These are phyloP conservation scores for Trichopus zeylanicus DNA, from an alignment of 116 monocot species.

Conservation along the genomic window DNA sequence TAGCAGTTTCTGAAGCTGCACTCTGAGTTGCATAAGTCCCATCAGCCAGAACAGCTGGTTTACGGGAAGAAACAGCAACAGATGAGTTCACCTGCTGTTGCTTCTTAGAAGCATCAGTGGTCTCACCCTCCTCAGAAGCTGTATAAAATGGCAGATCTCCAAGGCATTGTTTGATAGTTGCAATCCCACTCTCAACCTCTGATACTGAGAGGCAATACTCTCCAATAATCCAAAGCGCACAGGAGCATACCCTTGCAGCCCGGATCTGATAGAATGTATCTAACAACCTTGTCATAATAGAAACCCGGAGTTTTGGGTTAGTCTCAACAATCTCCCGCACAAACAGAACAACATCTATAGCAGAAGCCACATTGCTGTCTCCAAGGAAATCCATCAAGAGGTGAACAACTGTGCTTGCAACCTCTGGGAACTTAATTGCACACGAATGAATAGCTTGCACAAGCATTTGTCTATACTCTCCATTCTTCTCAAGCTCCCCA, in stretches of 20 bases:
- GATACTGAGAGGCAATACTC: slow-evolving; percentile 88
- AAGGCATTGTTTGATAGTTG: slow-evolving; percentile 83
- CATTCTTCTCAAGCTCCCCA: slow-evolving; percentile 84
- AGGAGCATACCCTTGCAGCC: slow-evolving; percentile 66
- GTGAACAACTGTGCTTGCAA: slow-evolving; percentile 86
- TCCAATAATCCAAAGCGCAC: slow-evolving; percentile 90
- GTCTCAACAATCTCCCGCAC: slow-evolving; percentile 91
- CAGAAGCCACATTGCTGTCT: slow-evolving; percentile 82
- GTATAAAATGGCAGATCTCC: slow-evolving; percentile 91
- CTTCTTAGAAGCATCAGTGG: slow-evolving; percentile 11
- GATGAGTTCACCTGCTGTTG: slow-evolving; percentile 24
- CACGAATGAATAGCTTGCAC: slow-evolving; percentile 89
- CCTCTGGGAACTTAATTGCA: slow-evolving; percentile 87
- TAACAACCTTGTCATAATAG: slow-evolving; percentile 70
- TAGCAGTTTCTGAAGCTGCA: slow-evolving; percentile 35
- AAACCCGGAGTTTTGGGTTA: slow-evolving; percentile 79
- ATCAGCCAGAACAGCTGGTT: slow-evolving; percentile 32
- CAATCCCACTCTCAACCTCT: slow-evolving; percentile 76
- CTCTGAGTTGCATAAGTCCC: slow-evolving; percentile 48
- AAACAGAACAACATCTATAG: slow-evolving; percentile 80
- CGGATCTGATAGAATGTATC: slow-evolving; percentile 93
- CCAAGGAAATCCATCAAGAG: slow-evolving; percentile 92
- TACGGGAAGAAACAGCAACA: slow-evolving; percentile 24
- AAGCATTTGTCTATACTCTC: slow-evolving; percentile 91
- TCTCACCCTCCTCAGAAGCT: slow-evolving; percentile 23